Evolutionary conservation across 441 rosid species (phyloP).

Genomic region (Gossypium schwendimanii): DNA sequence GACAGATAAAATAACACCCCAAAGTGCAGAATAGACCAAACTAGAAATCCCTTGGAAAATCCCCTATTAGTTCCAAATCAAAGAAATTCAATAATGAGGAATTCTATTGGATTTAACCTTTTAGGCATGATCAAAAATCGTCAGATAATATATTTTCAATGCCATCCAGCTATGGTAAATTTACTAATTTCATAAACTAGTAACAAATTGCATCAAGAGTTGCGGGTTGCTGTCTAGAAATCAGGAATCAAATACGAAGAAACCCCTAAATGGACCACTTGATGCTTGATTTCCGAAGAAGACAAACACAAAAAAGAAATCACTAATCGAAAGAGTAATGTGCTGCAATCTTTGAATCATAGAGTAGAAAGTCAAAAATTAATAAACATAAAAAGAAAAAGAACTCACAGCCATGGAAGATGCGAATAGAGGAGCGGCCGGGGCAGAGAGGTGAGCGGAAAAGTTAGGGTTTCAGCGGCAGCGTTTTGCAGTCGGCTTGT

Average conservation of each 20-base stretch:
- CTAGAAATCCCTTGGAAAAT: not conserved
- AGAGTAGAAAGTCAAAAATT: not conserved
- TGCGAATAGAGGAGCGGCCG: not conserved
- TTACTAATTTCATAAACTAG: not conserved
- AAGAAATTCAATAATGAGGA: too few species aligned
- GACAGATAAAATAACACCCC: not conserved
- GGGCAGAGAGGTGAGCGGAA: not conserved
- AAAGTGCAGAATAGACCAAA: not conserved
- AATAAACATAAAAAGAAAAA: not conserved
- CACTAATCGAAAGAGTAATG: not conserved
- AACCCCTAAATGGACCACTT: not conserved
- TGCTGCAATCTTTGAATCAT: not conserved
- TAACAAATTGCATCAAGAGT: not conserved
- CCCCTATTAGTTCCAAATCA: not conserved
- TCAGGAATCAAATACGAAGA: not conserved
- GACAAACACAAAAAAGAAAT: not conserved
- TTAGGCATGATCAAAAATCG: too few species aligned
- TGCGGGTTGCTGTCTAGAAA: not conserved
- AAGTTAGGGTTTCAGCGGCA: not conserved
- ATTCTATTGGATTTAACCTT: too few species aligned
- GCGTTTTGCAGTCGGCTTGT: not conserved
- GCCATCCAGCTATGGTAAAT: not conserved
- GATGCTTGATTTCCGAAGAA: not conserved
- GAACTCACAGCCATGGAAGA: not conserved
- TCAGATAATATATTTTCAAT: not conserved